These are phyloP conservation scores for Didymella pomorum DNA, from an alignment of 2,329 filamentous ascomycete genomes.

Conservation along the genomic window DNA sequence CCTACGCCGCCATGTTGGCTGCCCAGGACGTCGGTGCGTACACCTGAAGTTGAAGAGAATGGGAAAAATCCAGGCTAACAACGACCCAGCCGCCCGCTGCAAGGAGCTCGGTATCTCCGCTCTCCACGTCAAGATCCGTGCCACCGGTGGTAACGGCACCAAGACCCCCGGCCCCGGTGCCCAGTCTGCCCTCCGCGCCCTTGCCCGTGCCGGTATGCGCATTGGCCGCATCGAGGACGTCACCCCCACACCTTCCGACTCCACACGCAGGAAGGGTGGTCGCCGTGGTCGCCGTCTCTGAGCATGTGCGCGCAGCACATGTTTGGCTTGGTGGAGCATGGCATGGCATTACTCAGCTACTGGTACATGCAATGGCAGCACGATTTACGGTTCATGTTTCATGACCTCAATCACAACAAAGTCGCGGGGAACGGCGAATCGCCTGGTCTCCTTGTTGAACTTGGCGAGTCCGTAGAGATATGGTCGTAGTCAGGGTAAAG, in stretches of 20 bases:
- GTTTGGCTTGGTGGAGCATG: conserved; percentile 49
- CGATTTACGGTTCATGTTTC: conserved; percentile 43
- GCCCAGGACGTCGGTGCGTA: conserved; percentile 76
- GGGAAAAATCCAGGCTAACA: conserved; percentile 1
- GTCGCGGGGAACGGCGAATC: conserved; percentile 50
- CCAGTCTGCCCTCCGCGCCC: conserved; percentile 97
- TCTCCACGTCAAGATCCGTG: conserved; percentile 99
- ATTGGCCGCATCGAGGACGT: conserved; percentile 99
- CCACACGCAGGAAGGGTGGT: conserved; percentile 99
- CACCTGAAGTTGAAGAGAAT: background rate
- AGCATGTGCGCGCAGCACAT: conserved; percentile 59
- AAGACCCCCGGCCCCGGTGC: conserved; percentile 99
- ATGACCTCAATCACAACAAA: conserved; percentile 49
- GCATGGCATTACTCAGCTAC: conserved; percentile 38
- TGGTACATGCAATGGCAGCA: conserved; percentile 33
- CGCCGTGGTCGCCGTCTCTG: conserved; percentile 99
- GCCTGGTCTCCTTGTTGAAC: conserved; percentile 53
- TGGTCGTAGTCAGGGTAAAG: conserved; percentile 43
- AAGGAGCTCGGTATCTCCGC: conserved; percentile 88
- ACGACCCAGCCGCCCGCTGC: conserved; percentile 76
- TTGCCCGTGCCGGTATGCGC: conserved; percentile 99
- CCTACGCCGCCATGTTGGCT: conserved; percentile 99
- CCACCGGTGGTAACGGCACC: conserved; percentile 99
- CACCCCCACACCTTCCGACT: conserved; percentile 98
- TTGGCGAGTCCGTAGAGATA: conserved; percentile 40